Evolutionary conservation across 805 yeast species (phyloP).

Genomic region (Suhomyces pyralidae): DNA sequence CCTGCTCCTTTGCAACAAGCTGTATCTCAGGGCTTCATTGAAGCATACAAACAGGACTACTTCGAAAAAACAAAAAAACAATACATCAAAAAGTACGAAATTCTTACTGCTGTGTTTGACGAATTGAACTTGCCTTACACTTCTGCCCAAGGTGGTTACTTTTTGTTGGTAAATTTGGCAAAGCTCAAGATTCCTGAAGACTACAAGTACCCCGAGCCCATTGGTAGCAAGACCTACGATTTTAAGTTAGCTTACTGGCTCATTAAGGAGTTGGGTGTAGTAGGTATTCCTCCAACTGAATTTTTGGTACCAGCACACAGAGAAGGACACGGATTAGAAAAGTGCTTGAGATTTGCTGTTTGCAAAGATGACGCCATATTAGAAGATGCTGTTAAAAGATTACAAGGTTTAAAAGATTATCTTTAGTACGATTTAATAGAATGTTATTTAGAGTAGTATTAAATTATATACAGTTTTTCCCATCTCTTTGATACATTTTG

Average conservation of each 20-base stretch:
- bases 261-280: constrained; percentile 88
- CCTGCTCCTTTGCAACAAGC: constrained; percentile 95
- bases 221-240: constrained; percentile 71
- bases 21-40: constrained; percentile 68
- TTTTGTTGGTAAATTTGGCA: constrained; percentile 81
- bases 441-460: neutral
- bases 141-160: constrained; percentile 89
- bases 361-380: constrained; percentile 86
- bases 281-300: constrained; percentile 97
- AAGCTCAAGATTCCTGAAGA: constrained; percentile 76
- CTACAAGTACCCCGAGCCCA: constrained; percentile 68
- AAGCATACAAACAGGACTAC: constrained; percentile 61
- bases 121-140: constrained; percentile 89
- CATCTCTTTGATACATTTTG: constrained; percentile 20
- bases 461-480: neutral
- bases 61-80: constrained; percentile 65
- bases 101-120: constrained; percentile 75
- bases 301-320: constrained; percentile 67
- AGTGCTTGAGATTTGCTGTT: constrained; percentile 88
- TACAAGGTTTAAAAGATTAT: constrained; percentile 67
- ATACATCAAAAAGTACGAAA: constrained; percentile 68
- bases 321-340: constrained; percentile 68
- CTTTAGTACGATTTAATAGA: constrained; percentile 15
- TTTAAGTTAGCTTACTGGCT: constrained; percentile 91
- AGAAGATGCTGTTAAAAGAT: constrained; percentile 75